Conservation (phyloP, 1,284 basidiomycete genomes). For the Ceratobasidium sp. region DNA sequence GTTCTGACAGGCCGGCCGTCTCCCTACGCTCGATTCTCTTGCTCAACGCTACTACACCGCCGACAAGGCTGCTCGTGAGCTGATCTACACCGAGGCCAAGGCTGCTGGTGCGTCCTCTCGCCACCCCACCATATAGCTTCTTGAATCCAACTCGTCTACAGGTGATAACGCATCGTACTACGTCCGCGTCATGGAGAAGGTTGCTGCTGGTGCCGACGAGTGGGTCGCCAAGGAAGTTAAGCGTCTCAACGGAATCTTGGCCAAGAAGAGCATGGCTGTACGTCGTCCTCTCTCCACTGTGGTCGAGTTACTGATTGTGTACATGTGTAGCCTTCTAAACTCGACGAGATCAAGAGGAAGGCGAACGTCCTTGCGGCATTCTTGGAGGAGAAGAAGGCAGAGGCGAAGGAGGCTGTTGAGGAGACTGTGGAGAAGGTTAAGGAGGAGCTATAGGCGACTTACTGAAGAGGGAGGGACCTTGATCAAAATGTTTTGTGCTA, state of each 20-base stretch:
- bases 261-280: conserved; percentile 17
- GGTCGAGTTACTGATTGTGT: conserved; percentile 45
- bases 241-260: conserved; percentile 55
- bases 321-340: conserved; percentile 68
- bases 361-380: conserved; percentile 87
- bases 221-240: conserved; percentile 90
- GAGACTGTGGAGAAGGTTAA: conserved; percentile 50
- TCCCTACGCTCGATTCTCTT: conserved; percentile 79
- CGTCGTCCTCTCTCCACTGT: not conserved
- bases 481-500: too few relatives aligned
- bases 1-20: conserved; percentile 74
- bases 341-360: conserved; percentile 95
- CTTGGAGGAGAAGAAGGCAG: conserved; percentile 61
- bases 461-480: too few relatives aligned
- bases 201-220: conserved; percentile 73
- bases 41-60: conserved; percentile 82
- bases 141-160: not conserved
- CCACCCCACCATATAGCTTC: conserved; percentile 60
- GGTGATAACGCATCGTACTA: conserved; percentile 66
- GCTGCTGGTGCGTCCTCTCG: conserved; percentile 50
- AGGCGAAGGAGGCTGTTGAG: conserved; percentile 48
- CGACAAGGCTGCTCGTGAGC: conserved; percentile 63
- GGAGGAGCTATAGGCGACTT: conserved; percentile 49
- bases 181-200: conserved; percentile 90
- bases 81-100: conserved; percentile 72